These are phyloP conservation scores for Solanum tarapatanum DNA, from an alignment of 257 asterid genomes.

Conservation along the genomic window DNA sequence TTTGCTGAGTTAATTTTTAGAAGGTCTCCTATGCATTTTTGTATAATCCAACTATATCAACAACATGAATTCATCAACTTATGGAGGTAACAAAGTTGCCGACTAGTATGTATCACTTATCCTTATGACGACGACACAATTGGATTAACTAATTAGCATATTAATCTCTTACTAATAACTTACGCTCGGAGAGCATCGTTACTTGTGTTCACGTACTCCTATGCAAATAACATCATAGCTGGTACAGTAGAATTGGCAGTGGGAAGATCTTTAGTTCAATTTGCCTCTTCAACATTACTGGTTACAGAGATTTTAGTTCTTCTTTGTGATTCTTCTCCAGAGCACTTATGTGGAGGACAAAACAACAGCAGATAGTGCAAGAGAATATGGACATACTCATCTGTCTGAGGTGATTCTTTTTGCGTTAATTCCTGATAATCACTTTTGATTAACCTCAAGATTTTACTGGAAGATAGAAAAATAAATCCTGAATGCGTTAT, in stretches of 20 bases:
- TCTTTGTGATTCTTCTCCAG: conserved; percentile 21
- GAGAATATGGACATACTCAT: conserved; percentile 90
- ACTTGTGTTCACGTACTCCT: not conserved
- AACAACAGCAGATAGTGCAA: conserved; percentile 48
- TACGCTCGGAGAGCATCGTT: not conserved
- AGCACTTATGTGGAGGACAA: conserved; percentile 76
- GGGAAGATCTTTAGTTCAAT: not conserved
- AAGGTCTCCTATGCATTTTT: not conserved
- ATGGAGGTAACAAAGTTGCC: not conserved
- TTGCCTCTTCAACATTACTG: not conserved
- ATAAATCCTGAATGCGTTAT: not conserved
- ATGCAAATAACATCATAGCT: not conserved
- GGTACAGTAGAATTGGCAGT: not conserved
- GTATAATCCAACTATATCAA: not conserved
- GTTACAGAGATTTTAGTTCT: not conserved
- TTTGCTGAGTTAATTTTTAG: not conserved
- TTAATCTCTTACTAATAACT: not conserved
- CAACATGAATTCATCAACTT: not conserved
- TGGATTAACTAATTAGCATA: not conserved
- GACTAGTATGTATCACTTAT: not conserved
- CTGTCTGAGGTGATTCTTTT: conserved; percentile 61
- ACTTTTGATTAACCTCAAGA: not conserved
- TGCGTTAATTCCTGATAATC: not conserved
- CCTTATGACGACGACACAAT: not conserved
- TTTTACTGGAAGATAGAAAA: not conserved